Evolutionary conservation across 768 basidiomycete genomes (phyloP).

Genomic region (Albatrellus ellisii): DNA sequence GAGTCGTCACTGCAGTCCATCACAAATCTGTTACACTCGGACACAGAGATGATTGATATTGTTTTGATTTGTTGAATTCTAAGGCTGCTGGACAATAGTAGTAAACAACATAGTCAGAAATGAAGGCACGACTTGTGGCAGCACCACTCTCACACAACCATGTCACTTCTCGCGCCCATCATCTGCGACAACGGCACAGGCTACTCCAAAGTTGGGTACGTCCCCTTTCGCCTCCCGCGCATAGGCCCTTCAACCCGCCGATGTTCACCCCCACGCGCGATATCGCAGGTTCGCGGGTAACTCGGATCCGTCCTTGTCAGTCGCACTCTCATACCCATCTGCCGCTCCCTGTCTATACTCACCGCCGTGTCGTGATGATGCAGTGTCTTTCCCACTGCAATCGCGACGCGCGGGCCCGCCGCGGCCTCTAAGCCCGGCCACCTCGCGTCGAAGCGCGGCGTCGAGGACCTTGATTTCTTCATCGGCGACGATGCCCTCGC

Average conservation of each 20-base stretch:
- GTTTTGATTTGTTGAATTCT: too few species aligned
- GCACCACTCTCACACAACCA: constrained; percentile 26
- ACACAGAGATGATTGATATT: too few species aligned
- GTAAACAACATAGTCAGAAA: too few species aligned
- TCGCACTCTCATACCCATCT: constrained; percentile 13
- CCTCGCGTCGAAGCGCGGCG: constrained; percentile 91
- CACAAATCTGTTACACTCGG: too few species aligned
- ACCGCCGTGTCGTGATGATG: background rate
- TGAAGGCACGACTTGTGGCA: too few species aligned
- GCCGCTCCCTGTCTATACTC: constrained; percentile 5
- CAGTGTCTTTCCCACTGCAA: constrained; percentile 96
- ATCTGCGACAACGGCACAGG: constrained; percentile 98
- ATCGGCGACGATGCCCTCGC: constrained; percentile 97
- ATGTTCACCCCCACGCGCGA: background rate
- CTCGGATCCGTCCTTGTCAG: constrained; percentile 95
- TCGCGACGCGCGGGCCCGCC: constrained; percentile 80
- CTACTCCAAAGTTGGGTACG: constrained; percentile 92
- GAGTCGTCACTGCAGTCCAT: too few species aligned
- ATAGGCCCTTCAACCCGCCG: background rate
- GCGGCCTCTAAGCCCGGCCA: constrained; percentile 80
- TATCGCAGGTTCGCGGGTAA: constrained; percentile 86
- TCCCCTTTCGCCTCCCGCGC: constrained; percentile 2
- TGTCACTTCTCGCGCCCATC: constrained; percentile 86
- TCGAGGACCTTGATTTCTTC: constrained; percentile 99
- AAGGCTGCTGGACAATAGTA: too few species aligned